Conservation (phyloP, 148 eudicot species). For the Rhododendron vialii region DNA sequence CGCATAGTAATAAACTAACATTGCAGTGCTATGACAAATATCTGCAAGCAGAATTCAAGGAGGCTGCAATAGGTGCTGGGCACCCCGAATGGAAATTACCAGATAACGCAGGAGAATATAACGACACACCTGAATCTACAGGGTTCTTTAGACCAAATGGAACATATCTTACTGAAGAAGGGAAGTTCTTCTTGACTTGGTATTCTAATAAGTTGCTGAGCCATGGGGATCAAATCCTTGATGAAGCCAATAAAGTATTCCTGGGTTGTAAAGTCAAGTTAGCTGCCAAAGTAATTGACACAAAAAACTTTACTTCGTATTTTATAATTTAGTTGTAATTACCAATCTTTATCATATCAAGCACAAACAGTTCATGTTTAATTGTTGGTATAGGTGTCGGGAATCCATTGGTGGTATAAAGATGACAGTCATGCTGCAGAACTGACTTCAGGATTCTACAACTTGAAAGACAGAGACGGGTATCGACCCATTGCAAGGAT, state of each 20-base stretch:
- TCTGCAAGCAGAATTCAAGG: constrained; percentile 58
- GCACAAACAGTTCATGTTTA: background rate
- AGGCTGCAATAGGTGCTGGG: constrained; percentile 55
- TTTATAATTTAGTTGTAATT: background rate
- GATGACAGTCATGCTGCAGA: constrained; percentile 72
- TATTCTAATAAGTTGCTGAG: constrained; percentile 68
- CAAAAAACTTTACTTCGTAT: background rate
- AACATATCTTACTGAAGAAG: constrained; percentile 52
- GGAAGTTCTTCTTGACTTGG: constrained; percentile 86
- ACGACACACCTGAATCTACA: constrained; percentile 57
- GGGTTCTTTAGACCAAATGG: constrained; percentile 58
- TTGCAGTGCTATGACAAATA: constrained; percentile 90
- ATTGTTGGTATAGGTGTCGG: constrained; percentile 48
- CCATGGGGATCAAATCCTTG: constrained; percentile 85
- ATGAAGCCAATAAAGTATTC: constrained; percentile 75
- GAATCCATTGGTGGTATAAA: constrained; percentile 89
- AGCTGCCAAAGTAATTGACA: constrained; percentile 55
- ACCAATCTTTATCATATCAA: background rate
- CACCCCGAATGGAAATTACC: constrained; percentile 71
- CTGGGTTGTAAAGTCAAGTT: constrained; percentile 62
- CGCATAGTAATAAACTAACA: background rate
- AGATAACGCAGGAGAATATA: constrained; percentile 68
- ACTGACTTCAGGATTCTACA: constrained; percentile 81
- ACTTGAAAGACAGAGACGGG: constrained; percentile 64
- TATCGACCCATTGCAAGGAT: constrained; percentile 85